Evolutionary conservation across 1,284 basidiomycete genomes (phyloP).

Genomic region (Termitomyces sp.): DNA sequence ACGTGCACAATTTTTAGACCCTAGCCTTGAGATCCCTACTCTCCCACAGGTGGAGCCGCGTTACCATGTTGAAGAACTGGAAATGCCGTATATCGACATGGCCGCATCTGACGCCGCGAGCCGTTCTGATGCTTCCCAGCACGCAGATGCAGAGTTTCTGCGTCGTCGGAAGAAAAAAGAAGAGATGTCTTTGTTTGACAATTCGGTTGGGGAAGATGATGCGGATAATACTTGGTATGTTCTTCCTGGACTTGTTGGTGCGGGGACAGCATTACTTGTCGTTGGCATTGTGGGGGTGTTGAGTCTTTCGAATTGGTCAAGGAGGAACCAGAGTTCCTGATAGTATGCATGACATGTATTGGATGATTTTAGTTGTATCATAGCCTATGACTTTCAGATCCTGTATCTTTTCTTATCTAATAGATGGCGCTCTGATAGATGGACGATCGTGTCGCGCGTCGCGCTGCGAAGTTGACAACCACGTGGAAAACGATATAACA

Average conservation of each 20-base stretch:
- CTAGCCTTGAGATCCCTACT: conserved; percentile 60
- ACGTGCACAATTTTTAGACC: conserved; percentile 53
- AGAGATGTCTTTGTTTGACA: conserved; percentile 45
- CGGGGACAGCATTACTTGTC: conserved; percentile 71
- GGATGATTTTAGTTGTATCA: conserved; percentile 8
- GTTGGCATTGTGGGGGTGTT: conserved; percentile 71
- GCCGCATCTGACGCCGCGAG: conserved; percentile 32
- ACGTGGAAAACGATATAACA: neutral
- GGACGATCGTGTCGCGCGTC: neutral
- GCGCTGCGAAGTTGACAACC: neutral
- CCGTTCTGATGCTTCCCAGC: conserved; percentile 30
- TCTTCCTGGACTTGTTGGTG: conserved; percentile 69
- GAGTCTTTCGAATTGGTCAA: conserved; percentile 68
- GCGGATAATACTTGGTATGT: conserved; percentile 71
- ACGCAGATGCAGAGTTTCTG: conserved; percentile 35
- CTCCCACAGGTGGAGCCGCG: conserved; percentile 43
- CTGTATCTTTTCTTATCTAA: conserved; percentile 1
- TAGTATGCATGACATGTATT: conserved; percentile 5
- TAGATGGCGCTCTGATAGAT: neutral
- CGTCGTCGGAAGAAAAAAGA: conserved; percentile 48
- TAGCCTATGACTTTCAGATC: conserved; percentile 6
- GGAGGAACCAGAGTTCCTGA: conserved; percentile 56
- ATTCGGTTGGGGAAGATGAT: conserved; percentile 41
- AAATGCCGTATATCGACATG: conserved; percentile 58
- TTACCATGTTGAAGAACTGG: conserved; percentile 41